phyloP scores from a whole-genome alignment of 2,329 filamentous ascomycete species.

The Bimuria novae-zelandiae region DNA sequence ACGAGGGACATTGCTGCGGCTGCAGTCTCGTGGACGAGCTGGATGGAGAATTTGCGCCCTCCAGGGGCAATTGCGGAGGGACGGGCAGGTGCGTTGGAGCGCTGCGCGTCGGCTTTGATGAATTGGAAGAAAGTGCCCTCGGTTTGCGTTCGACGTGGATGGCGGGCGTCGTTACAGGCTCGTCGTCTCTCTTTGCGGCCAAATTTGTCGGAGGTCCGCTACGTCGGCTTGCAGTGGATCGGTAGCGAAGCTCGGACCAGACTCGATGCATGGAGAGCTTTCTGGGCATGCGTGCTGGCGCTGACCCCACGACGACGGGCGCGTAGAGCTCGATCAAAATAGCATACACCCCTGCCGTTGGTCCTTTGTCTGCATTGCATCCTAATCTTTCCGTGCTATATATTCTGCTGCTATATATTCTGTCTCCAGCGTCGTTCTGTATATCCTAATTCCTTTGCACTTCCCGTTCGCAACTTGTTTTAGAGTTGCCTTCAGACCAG shows the following conservation, averaged over 20 bases:
- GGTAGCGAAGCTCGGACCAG: constrained; percentile 23
- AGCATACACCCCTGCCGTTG: constrained; percentile 31
- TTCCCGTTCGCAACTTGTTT: constrained; percentile 11
- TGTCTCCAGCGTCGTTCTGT: neutral
- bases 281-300: constrained; percentile 15
- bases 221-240: constrained; percentile 17
- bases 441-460: neutral
- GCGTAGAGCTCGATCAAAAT: constrained; percentile 43
- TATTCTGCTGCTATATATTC: constrained; percentile 7
- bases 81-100: neutral
- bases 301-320: constrained; percentile 29
- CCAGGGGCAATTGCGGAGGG: constrained; percentile 28
- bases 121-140: constrained; percentile 13
- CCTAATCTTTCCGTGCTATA: neutral
- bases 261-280: no score
- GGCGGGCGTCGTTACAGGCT: neutral
- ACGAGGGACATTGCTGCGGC: constrained; percentile 67
- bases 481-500: neutral
- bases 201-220: constrained; percentile 41
- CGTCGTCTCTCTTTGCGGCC: constrained; percentile 8
- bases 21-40: constrained; percentile 6
- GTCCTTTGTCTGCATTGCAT: constrained; percentile 15
- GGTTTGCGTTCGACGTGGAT: constrained; percentile 18
- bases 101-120: neutral
- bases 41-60: constrained; percentile 24